Base-by-base conservation (phyloP, 805 yeast genomes). In the Myxozyma sirexii region DNA sequence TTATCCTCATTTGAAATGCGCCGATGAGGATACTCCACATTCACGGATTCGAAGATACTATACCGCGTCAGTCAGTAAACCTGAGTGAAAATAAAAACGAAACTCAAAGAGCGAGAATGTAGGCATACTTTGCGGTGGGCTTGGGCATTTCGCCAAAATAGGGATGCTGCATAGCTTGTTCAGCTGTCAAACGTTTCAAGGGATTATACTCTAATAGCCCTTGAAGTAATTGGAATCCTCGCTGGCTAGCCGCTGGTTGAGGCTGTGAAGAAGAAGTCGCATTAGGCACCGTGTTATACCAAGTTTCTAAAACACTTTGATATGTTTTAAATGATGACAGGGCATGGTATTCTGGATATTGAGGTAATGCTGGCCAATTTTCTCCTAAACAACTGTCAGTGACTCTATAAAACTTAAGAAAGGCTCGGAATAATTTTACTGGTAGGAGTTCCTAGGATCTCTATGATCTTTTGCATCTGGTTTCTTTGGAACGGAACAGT, bases 401-500 rank as follows among this genome's bases (percentile, higher is more conserved):
- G 2, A 48, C 21, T 3, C 27, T 27, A 27, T 13, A 13, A 13
- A n/a, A 17, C 10, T 19, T 7, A 8, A 5, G 2, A 23, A 26
- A 13, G 43, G 46, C 17, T 24, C 15, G 6, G 44, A 6, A 29
- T 10, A 10, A 29, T 29, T 68, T 47, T 61, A 24, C 69, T 69
- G 3, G 82, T 82, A 0, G 99, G 99, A 0, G 96, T 84, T 0
- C 99, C 99, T 62, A 94, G 74, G n/a, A 94, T 86, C 72, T 94
- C 98, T 27, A 94, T 78, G 24, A 94, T 92, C 71, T 90, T 91
- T 68, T 88, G 87, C 71, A 93, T 80, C 75, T 94, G 99, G 71
- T 89, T 92, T 59, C 87, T 85, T 73, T 94, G 99, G 74, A 94
- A 94, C 1, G 98, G 97, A 3, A 93, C 92, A 57, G 85, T 87